A percentile compares a stretch with the other conserved stretches of the same genome.
Evolutionary conservation across 116 monocot genomes (phyloP).

Genomic region (Thalassia testudinum): DNA sequence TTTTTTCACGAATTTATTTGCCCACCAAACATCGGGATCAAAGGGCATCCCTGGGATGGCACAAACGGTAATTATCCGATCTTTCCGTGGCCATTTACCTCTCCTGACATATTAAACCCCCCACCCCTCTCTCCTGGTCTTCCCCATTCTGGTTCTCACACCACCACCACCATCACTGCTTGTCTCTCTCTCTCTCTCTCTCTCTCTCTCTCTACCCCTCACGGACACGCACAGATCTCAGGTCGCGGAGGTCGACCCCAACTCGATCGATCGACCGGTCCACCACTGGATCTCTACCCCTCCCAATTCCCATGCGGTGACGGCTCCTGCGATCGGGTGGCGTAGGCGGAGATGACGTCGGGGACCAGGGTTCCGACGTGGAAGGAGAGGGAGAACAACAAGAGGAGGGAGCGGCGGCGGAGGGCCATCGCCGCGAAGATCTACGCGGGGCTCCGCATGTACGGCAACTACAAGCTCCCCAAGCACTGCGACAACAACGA

Average conservation of each 20-base stretch:
- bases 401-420: conserved; percentile 55
- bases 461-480: conserved; percentile 71
- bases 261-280: background rate
- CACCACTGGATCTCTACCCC: background rate
- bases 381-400: conserved; percentile 92
- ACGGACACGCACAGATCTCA: background rate
- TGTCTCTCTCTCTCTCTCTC: background rate
- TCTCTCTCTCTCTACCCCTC: background rate
- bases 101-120: background rate
- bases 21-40: too few relatives aligned
- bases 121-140: background rate
- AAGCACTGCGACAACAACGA: conserved; percentile 94
- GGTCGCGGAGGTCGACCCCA: background rate
- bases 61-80: background rate
- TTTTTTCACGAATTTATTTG: too few relatives aligned
- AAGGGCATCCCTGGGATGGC: too few relatives aligned
- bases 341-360: conserved; percentile 25
- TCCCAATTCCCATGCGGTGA: background rate
- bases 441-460: conserved; percentile 56
- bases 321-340: background rate
- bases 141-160: background rate
- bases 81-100: background rate
- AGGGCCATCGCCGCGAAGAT: conserved; percentile 78
- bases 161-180: background rate
- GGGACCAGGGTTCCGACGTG: conserved; percentile 62